These are phyloP conservation scores for Bimuria novae-zelandiae DNA, from an alignment of 2,329 filamentous ascomycete species.

Conservation along the genomic window DNA sequence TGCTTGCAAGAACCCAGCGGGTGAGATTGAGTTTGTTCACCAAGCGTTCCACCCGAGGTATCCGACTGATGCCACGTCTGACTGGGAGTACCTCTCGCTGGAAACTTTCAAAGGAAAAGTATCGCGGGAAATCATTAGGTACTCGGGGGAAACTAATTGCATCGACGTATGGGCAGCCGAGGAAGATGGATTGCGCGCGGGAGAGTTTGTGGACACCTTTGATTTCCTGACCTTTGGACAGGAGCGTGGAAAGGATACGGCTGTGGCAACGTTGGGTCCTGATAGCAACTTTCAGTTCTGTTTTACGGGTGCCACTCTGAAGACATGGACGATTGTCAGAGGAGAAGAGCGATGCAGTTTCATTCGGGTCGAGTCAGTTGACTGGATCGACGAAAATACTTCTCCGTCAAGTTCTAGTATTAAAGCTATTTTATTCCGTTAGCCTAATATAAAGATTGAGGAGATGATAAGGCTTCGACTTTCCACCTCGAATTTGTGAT, in stretches of 20 bases:
- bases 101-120: not conserved
- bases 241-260: conserved; percentile 1
- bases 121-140: conserved; percentile 2
- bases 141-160: conserved; percentile 5
- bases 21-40: not conserved
- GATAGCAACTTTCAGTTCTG: not conserved
- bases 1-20: not conserved
- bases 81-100: conserved; percentile 9
- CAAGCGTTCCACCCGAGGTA: conserved; percentile 4
- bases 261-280: not conserved
- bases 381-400: too few relatives aligned
- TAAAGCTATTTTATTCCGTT: too few relatives aligned
- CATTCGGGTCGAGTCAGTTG: not conserved
- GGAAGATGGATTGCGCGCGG: not conserved
- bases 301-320: not conserved
- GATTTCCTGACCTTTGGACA: not conserved
- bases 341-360: not conserved
- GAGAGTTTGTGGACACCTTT: not conserved
- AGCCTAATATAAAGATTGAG: too few relatives aligned
- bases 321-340: not conserved
- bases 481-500: too few relatives aligned
- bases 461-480: too few relatives aligned
- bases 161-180: conserved; percentile 3
- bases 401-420: too few relatives aligned
- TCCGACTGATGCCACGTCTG: conserved; percentile 1